Base-by-base conservation (phyloP, 2,329 filamentous ascomycete species). In the Alternaria consortialis region DNA sequence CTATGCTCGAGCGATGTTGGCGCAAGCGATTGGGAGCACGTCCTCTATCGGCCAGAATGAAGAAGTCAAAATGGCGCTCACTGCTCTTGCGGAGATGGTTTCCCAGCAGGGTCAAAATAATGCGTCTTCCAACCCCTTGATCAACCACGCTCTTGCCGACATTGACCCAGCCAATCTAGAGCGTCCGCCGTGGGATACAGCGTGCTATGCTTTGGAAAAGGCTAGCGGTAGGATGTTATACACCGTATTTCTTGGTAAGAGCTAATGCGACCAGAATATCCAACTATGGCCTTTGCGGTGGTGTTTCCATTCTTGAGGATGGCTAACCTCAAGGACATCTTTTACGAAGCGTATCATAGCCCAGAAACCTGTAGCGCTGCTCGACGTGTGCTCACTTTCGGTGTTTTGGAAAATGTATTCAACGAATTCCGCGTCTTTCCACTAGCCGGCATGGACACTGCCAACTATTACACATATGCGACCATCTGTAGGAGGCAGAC, bases 1-100 rank as follows among this genome's bases (percentile, higher is more conserved):
- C 4, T 81, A 83, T 69, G 83, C 83, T 71, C 65, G 76, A 68
- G 66, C 81, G 77, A 60, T 81, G 76, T 60, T 84, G 71, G 73
- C 81, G 68, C 56, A 80, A 72, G 52, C 80, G 73, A 67, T 79
- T n/a, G 73, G 70, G 5, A 77, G 63, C 40, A 75, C 70, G 1
- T 74, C 75, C 23, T 77, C 74, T 1, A 76, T 76, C 13, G 72
- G 65, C 5, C 71, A 74, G 25, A 78, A 77, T 58, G 67, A 71
- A 17, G 74, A 79, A 42, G 66, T 80, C 37, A 71, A 71, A 17
- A 64, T 67, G 37, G 77, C 77, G 9, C 60, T 80, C 20, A 66
- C 65, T 12, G 74, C 76, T 23, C 63, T 80, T 27, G 67, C 70
- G n/a, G 66, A 73, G 20, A 70, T 79, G 46, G 77, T 78, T 15